These are phyloP conservation scores for Apiospora koreana DNA, from an alignment of 2,329 filamentous ascomycete species.

Conservation along the genomic window DNA sequence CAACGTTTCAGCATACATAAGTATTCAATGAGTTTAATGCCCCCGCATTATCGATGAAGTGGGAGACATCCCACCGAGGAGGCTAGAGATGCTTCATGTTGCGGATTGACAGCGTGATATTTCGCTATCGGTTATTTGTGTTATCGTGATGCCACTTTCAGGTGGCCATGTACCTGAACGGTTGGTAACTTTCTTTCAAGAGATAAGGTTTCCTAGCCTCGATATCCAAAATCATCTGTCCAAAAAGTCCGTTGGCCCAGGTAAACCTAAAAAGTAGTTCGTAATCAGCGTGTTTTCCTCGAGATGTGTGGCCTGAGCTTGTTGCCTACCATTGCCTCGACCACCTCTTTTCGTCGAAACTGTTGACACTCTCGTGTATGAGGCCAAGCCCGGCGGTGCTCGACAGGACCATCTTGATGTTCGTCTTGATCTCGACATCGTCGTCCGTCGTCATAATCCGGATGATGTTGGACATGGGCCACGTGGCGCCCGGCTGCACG, in stretches of 20 bases:
- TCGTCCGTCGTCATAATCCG: conserved; percentile 67
- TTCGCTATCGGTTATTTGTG: no score
- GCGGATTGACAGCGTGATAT: no score
- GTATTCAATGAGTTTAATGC: no score
- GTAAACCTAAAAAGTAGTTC: conserved; percentile 57
- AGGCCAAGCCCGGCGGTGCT: conserved; percentile 37
- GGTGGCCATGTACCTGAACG: conserved; percentile 9
- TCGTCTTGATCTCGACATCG: conserved; percentile 35
- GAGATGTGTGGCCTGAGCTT: background rate
- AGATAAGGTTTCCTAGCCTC: conserved; percentile 72
- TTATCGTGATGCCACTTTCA: no score
- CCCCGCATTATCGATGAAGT: no score
- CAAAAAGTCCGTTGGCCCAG: conserved; percentile 37
- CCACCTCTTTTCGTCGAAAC: conserved; percentile 38
- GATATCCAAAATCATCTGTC: conserved; percentile 45
- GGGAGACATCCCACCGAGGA: no score
- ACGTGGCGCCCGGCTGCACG: conserved; percentile 67
- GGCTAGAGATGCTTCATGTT: no score
- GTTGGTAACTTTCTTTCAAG: conserved; percentile 50
- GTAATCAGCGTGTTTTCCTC: background rate
- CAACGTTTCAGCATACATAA: no score
- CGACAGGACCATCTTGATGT: conserved; percentile 32
- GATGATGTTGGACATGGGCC: conserved; percentile 85
- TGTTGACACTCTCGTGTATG: conserved; percentile 44
- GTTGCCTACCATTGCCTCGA: conserved; percentile 39